Evolutionary conservation across 139 green algal species (phyloP).

Genomic region (Picochlorum sp.): DNA sequence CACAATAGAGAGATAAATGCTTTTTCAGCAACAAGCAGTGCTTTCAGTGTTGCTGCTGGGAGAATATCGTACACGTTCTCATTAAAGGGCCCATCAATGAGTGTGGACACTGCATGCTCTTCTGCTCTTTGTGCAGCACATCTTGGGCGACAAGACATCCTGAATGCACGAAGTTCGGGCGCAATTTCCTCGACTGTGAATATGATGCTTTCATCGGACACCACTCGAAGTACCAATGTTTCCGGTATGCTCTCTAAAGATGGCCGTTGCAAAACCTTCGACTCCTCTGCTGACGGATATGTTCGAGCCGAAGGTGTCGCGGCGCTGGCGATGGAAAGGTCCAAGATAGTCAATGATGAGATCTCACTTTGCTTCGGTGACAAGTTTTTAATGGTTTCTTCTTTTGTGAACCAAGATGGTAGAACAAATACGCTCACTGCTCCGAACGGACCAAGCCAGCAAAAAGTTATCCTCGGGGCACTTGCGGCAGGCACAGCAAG

Average conservation of each 20-base stretch:
- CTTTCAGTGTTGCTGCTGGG: conserved; percentile 65
- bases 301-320: conserved; percentile 39
- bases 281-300: conserved; percentile 40
- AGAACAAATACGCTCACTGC: conserved; percentile 45
- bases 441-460: conserved; percentile 52
- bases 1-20: conserved; percentile 8
- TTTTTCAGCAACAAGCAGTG: conserved; percentile 24
- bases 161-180: background rate
- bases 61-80: conserved; percentile 74
- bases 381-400: conserved; percentile 7
- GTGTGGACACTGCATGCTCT: conserved; percentile 79
- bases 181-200: conserved; percentile 26
- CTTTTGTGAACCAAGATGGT: conserved; percentile 53
- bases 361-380: background rate
- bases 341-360: background rate
- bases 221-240: conserved; percentile 24
- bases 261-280: conserved; percentile 41
- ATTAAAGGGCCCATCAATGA: conserved; percentile 50
- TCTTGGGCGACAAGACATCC: conserved; percentile 9
- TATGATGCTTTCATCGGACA: conserved; percentile 27
- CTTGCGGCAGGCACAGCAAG: conserved; percentile 14
- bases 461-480: conserved; percentile 20
- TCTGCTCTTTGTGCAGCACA: conserved; percentile 48
- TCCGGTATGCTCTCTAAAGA: conserved; percentile 46
- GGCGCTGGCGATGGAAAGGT: conserved; percentile 14